Evolutionary conservation across 2,329 filamentous ascomycete species (phyloP), one percentile per base, ranked within the genome.

Genomic region (Dactylellina cionopaga): DNA sequence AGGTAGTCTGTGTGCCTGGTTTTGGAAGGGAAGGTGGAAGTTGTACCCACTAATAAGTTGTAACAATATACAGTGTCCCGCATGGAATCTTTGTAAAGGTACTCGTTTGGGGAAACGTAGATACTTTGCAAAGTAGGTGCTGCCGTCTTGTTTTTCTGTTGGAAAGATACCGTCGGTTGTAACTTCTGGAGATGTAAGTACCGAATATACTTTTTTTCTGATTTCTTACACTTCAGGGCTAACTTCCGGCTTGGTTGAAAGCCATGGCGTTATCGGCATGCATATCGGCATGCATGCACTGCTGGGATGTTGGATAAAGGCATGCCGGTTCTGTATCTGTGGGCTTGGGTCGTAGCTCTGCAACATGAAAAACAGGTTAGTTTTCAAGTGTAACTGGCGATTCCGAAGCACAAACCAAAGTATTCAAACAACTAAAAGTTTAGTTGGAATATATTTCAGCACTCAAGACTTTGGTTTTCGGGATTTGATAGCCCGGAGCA

Each of bases 281-380:
- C 68, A 72, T 72, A 59, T 59, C 65, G 37, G 41, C 55, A 35
- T n/a, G n/a, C n/a, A n/a, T n/a, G n/a, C n/a, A n/a, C n/a, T n/a
- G n/a, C 59, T 60, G 52, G 68, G 59, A 60, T 72, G 68, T 60
- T 72, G 68, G 68, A 72, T 72, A 72, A 72, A 65, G 47, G 59
- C 35, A 51, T 52, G 51, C 51, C 62, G 43, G 51, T 47, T 66
- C 51, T 43, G 62, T 51, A 65, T 35, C 41, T 43, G 41, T 58
- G 44, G 63, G 63, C 52, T 59, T 31, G 24, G 7, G 15, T 15
- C n/a, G n/a, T 44, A 17, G 33, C 2, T 22, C 10, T 64, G 37
- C 37, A 47, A 25, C 11, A 37, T 43, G 24, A 22, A 41, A 39
- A 33, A 44, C 29, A 35, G 35, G 62, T 58, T 51, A 46, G 62